Conservation (phyloP, 2,329 filamentous ascomycete genomes). For the Lasiodiplodia hormozganensis region DNA sequence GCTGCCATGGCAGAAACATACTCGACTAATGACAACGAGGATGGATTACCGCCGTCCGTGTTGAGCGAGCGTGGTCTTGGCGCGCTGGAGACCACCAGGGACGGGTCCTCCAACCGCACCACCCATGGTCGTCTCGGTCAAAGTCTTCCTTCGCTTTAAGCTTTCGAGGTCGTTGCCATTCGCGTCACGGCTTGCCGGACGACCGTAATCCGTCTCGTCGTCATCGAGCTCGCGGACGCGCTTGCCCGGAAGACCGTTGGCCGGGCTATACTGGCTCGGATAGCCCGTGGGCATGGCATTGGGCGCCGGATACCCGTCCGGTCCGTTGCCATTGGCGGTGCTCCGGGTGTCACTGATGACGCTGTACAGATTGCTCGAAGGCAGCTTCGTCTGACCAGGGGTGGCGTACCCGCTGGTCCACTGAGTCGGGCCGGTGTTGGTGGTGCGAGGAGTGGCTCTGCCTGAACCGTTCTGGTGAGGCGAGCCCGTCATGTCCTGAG, state of each 20-base stretch:
- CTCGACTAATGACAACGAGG: slow-evolving; percentile 8
- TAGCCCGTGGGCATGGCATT: slow-evolving; percentile 69
- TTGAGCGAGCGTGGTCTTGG: slow-evolving; percentile 28
- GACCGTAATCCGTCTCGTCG: slow-evolving; percentile 68
- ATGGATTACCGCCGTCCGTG: slow-evolving; percentile 25
- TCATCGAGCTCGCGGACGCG: slow-evolving; percentile 69
- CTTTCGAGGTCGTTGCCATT: slow-evolving; percentile 65
- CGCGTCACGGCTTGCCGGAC: slow-evolving; percentile 64
- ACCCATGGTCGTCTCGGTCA: slow-evolving; percentile 64
- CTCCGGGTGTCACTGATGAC: slow-evolving; percentile 83
- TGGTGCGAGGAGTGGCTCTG: slow-evolving; percentile 83
- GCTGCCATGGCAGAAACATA: slow-evolving; percentile 25
- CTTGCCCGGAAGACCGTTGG: slow-evolving; percentile 71
- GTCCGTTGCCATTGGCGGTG: slow-evolving; percentile 68
- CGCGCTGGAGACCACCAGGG: slow-evolving; percentile 40
- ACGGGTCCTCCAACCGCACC: slow-evolving; percentile 40
- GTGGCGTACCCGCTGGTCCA: slow-evolving; percentile 79
- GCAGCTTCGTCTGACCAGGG: slow-evolving; percentile 72
- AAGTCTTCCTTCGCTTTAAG: slow-evolving; percentile 80
- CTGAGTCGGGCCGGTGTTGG: slow-evolving; percentile 73
- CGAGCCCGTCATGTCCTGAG: slow-evolving; percentile 82
- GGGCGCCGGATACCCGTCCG: slow-evolving; percentile 75
- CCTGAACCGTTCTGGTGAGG: slow-evolving; percentile 84
- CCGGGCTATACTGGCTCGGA: slow-evolving; percentile 64
- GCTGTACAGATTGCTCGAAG: slow-evolving; percentile 85